A percentile compares a stretch with the other conserved stretches of the same genome.
Evolutionary conservation across 768 basidiomycete genomes (phyloP).

Genomic region (Dacryopinax primogenitus): DNA sequence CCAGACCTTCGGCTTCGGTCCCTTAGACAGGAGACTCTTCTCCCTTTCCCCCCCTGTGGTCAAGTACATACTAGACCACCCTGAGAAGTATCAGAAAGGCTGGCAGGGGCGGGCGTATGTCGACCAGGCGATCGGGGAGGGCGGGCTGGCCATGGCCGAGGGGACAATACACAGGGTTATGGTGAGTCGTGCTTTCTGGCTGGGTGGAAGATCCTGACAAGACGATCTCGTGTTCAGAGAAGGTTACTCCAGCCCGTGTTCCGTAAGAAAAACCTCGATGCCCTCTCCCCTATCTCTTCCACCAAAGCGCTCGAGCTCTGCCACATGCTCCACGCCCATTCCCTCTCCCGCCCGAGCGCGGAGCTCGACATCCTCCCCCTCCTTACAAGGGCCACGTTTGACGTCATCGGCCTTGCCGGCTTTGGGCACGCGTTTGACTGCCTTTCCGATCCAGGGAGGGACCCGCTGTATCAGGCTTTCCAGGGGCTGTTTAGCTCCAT

Average conservation of each 20-base stretch:
- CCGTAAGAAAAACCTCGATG: conserved; percentile 37
- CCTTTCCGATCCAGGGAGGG: conserved; percentile 40
- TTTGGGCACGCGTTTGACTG: conserved; percentile 70
- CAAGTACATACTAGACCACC: conserved; percentile 58
- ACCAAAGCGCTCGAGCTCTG: conserved; percentile 41
- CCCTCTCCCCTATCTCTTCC: conserved; percentile 44
- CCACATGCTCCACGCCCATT: conserved; percentile 16
- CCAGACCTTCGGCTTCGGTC: conserved; percentile 12
- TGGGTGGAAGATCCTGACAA: neutral
- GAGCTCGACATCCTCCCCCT: conserved; percentile 47
- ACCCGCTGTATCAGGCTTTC: neutral
- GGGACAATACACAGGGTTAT: neutral
- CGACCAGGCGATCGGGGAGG: conserved; percentile 65
- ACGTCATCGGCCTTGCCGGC: conserved; percentile 63
- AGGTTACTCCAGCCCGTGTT: conserved; percentile 44
- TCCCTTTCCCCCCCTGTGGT: conserved; percentile 70
- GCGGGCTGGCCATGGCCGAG: conserved; percentile 13
- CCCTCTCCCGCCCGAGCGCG: conserved; percentile 23
- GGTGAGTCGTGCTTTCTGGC: conserved; percentile 22
- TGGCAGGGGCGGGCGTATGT: conserved; percentile 66
- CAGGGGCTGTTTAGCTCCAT: neutral
- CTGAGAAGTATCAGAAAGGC: conserved; percentile 62
- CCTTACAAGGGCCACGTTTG: conserved; percentile 56
- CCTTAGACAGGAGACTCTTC: conserved; percentile 61
- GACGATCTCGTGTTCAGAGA: neutral